A percentile compares a stretch with the other conserved stretches of the same genome.
Evolutionary conservation across 768 basidiomycete species (phyloP).

Genomic region (Thelephora aurantiotincta): DNA sequence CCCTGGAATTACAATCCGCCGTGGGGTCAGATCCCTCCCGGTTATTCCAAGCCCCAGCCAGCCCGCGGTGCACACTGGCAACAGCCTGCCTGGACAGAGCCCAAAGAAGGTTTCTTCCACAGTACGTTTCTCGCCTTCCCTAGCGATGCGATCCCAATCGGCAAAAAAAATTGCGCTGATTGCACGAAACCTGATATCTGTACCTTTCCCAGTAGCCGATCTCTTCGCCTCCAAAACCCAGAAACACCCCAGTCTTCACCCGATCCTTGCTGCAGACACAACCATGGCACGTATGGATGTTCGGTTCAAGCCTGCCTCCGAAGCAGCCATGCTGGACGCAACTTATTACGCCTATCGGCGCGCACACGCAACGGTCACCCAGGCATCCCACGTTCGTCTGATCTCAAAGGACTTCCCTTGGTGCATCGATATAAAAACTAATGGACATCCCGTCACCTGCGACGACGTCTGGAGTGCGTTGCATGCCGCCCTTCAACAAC

Average conservation of each 20-base stretch:
- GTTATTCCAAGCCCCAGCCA: too few relatives aligned
- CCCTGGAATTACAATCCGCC: too few relatives aligned
- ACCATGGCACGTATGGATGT: slow-evolving; percentile 38
- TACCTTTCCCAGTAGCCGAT: too few relatives aligned
- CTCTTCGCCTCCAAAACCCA: neutral
- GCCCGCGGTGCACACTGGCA: too few relatives aligned
- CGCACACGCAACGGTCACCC: slow-evolving; percentile 15
- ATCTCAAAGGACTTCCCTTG: slow-evolving; percentile 54
- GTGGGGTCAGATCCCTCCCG: too few relatives aligned
- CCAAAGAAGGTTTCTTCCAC: too few relatives aligned
- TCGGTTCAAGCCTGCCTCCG: slow-evolving; percentile 25
- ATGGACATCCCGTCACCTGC: slow-evolving; percentile 27
- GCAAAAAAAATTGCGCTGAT: too few relatives aligned
- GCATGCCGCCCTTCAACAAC: slow-evolving; percentile 32
- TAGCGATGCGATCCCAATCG: too few relatives aligned
- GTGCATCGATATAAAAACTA: slow-evolving; percentile 38
- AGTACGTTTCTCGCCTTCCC: too few relatives aligned
- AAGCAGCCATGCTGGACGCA: slow-evolving; percentile 30
- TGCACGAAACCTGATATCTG: too few relatives aligned
- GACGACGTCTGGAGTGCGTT: slow-evolving; percentile 42
- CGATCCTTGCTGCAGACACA: slow-evolving; percentile 36
- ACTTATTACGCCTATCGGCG: slow-evolving; percentile 21
- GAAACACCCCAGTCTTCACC: slow-evolving; percentile 38
- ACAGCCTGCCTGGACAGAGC: too few relatives aligned
- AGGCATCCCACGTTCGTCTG: slow-evolving; percentile 26